Evolutionary conservation across 73 alveolate species (phyloP), one percentile per base, ranked within the genome.

Genomic region (Uronychia binucleata): DNA sequence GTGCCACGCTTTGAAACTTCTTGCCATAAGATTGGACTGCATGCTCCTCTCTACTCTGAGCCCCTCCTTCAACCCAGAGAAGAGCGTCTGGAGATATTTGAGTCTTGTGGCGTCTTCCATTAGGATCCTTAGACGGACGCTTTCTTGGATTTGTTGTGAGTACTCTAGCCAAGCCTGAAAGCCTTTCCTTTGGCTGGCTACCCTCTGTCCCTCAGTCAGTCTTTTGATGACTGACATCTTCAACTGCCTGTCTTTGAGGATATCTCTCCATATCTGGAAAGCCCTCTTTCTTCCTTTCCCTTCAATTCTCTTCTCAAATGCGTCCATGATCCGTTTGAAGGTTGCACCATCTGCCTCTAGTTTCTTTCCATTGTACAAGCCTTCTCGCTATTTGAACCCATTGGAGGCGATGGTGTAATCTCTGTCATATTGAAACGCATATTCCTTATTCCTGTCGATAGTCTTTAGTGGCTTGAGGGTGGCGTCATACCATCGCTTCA

Each of bases 1-100:
- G n/a, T 79, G 26, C 92, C 92, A 86, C 14, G 79, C 82, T 33
- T 86, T 86, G 30, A 79, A 30, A 31, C 78, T 1, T 28, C 80
- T 85, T 34, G 75, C 82, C 0, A 86, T 34, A 25, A 79, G 59
- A 58, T 79, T 86, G 28, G 0, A 0, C 58, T 84, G 35, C 35
- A 30, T 29, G 34, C 29, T 1, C 32, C 83, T n/a, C 59, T 1
- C 29, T 33, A 78, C 27, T 33, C 34, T 13, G 28, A 59, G n/a
- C 79, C 67, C 67, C n/a, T 78, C 82, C 82, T 46, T 46, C 19
- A 46, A 59, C 27, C 33, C 33, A 34, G 74, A 30, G 57, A 78
- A 86, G 28, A 86, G 78, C 30, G 60, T 59, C 25, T 83, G 46
- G 25, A 86, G 67, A 35, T 86, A 86, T 79, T 86, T 78, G 78